Base-by-base conservation (phyloP, 805 yeast species). In the Wickerhamiella dianesei region DNA sequence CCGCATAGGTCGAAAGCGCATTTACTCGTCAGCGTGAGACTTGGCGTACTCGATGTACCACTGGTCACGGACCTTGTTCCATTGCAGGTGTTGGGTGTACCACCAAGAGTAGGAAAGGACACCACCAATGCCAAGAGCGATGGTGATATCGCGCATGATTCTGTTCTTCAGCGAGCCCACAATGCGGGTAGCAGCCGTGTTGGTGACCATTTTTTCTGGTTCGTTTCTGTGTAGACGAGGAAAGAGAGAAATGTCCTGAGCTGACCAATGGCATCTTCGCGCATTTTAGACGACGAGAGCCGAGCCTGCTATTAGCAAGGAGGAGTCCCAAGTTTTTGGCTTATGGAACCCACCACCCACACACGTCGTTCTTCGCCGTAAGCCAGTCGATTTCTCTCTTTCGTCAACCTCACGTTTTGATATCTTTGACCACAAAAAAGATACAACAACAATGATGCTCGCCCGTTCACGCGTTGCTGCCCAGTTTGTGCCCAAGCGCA, bases 151-250 rank as follows among this genome's bases (percentile, higher is more conserved):
- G 56, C 82, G 76, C 63, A 80, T 72, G 66, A 84, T 76, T 70
- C 79, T 82, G 73, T 77, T 83, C 70, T 77, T 84, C 56, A 88
- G 74, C 52, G 81, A 70, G 56, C 96, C 96, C 46, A 80, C 76
- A 61, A 88, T 52, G 43, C 59, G 58, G 37, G 58, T 54, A 4
- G 56, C 56, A 37, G 58, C 54, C 12, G 58, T 51, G 55, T 56
- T 56, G 35, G 54, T 19, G 43, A 56, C 60, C 59, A 54, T 54
- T 48, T 37, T 39, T 17, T 19, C 17, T 37, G 5, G 18, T 13
- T 18, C 6, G 29, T 36, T 3, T 32, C 25, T 21, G 17, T n/a
- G 32, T 43, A n/a, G n/a, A 17, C n/a, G n/a, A 39, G 25, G 17
- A n/a, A 39, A 18, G 41, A 39, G 25, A 12, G 41, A 19, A n/a